Conservation (phyloP, 306 rosid species). For the Begonia fuchsioides region DNA sequence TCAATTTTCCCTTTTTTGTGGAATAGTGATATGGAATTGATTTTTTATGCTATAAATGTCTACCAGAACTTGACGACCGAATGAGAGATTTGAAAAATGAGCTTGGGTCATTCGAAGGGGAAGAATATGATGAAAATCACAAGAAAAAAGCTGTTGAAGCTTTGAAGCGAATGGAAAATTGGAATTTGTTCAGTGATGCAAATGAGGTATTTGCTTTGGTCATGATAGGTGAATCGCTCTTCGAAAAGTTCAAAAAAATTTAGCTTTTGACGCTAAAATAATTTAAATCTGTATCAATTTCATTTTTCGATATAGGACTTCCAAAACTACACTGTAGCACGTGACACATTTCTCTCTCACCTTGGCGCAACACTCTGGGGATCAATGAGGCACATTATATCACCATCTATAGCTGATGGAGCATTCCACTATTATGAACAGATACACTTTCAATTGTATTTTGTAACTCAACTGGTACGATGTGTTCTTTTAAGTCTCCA, state of each 20-base stretch:
- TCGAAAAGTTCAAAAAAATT: too few species aligned
- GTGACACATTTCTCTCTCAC: slow-evolving; percentile 87
- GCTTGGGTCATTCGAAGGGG: slow-evolving; percentile 85
- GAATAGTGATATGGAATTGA: slow-evolving; percentile 4
- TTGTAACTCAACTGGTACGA: slow-evolving; percentile 78
- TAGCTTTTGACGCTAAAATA: too few species aligned
- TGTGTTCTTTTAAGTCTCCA: slow-evolving; percentile 2
- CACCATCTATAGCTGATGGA: slow-evolving; percentile 92
- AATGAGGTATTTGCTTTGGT: slow-evolving; percentile 33
- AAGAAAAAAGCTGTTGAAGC: slow-evolving; percentile 81
- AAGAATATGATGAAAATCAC: slow-evolving; percentile 71
- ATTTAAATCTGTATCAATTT: slow-evolving; percentile 2
- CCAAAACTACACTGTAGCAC: slow-evolving; percentile 89
- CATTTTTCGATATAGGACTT: slow-evolving; percentile 35
- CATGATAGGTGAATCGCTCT: slow-evolving; percentile 4
- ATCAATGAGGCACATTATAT: slow-evolving; percentile 80
- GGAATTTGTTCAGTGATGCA: slow-evolving; percentile 86
- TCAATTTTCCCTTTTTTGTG: too few species aligned
- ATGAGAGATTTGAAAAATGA: slow-evolving; percentile 93
- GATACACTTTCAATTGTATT: slow-evolving; percentile 87
- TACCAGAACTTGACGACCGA: slow-evolving; percentile 82
- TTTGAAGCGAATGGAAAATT: slow-evolving; percentile 84
- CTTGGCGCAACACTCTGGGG: slow-evolving; percentile 95
- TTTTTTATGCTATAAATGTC: slow-evolving; percentile 3
- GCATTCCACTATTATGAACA: slow-evolving; percentile 82